Evolutionary conservation across 148 eudicot species (phyloP), one percentile per base, ranked within the genome.

Genomic region (Persicaria maculosa): DNA sequence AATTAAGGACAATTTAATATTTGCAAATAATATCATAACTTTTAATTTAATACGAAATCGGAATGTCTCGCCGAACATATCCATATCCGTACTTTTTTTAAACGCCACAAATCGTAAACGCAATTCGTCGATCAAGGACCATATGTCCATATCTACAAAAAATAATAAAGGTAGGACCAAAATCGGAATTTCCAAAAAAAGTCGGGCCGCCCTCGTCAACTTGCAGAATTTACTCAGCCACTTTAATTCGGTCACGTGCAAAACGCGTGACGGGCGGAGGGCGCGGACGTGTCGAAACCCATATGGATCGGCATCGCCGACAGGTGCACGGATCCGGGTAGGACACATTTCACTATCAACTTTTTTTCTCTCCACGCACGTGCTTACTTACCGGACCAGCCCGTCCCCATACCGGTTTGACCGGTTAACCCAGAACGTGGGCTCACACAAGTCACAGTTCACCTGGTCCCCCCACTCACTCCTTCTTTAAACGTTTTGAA

Each of bases 391-490:
- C 70, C 70, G 46, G 70, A 65, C 17, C 46, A 65, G 9, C 70
- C 70, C 46, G 70, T 65, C 45, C 1, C 47, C 17, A 40, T 7
- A 65, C 70, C 70, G 70, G 70, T 45, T 65, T 46, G 2, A 40
- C 70, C 70, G 47, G 70, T 65, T 36, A 31, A 40, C 17, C 9
- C 36, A 1, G 64, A 65, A 65, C 70, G 70, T 65, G 70, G 70
- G 19, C 70, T 12, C 70, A 65, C 40, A 31, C 40, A 31, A 31
- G 40, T 31, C 40, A 31, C 70, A 36, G 47, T 43, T 40, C 70
- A 65, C 15, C 70, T 65, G 70, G 70, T 65, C 70, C 70, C 70
- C 64, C 70, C 70, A 65, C 70, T 65, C 6, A 40, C 70, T 16
- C 64, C 19, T 62, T 31, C 25, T 10, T 25, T 62, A 65, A 65